Conservation (phyloP, 2,329 filamentous ascomycete genomes). For the Xylariaceae sp. region DNA sequence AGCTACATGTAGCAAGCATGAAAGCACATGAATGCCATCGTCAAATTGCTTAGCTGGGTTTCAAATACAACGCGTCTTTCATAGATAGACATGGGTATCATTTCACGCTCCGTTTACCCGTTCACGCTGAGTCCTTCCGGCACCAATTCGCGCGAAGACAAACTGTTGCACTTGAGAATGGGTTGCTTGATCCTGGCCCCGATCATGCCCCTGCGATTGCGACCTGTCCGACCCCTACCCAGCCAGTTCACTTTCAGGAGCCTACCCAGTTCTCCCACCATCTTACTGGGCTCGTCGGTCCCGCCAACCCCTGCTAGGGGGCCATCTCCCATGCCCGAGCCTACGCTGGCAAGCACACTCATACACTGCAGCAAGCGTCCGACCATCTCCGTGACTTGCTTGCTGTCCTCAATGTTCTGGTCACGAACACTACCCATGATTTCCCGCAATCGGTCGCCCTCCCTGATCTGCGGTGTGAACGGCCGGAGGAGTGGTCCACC, state of each 20-base stretch:
- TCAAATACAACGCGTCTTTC: neutral
- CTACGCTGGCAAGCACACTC: slow-evolving; percentile 77
- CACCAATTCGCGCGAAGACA: slow-evolving; percentile 22
- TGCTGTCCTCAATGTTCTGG: slow-evolving; percentile 60
- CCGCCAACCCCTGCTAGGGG: slow-evolving; percentile 32
- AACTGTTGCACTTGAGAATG: slow-evolving; percentile 21
- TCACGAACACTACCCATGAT: slow-evolving; percentile 43
- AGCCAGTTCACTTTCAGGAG: slow-evolving; percentile 97
- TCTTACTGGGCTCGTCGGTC: slow-evolving; percentile 66
- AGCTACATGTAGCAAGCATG: neutral
- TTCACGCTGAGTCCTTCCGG: slow-evolving; percentile 27
- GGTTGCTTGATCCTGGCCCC: slow-evolving; percentile 55
- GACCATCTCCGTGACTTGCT: slow-evolving; percentile 88
- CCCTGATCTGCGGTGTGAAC: slow-evolving; percentile 43
- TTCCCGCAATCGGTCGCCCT: slow-evolving; percentile 17
- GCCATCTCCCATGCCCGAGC: slow-evolving; percentile 55
- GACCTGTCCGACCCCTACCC: slow-evolving; percentile 78
- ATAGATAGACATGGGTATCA: slow-evolving; percentile 4
- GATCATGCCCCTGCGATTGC: slow-evolving; percentile 86
- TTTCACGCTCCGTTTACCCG: slow-evolving; percentile 16
- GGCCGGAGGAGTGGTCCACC: slow-evolving; percentile 44
- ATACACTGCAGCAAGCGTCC: slow-evolving; percentile 95
- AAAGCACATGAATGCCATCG: neutral
- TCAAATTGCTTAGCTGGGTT: neutral
- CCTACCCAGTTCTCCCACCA: slow-evolving; percentile 77